Conservation (phyloP, 805 yeast species). For the Diddensiella santjacobensis region DNA sequence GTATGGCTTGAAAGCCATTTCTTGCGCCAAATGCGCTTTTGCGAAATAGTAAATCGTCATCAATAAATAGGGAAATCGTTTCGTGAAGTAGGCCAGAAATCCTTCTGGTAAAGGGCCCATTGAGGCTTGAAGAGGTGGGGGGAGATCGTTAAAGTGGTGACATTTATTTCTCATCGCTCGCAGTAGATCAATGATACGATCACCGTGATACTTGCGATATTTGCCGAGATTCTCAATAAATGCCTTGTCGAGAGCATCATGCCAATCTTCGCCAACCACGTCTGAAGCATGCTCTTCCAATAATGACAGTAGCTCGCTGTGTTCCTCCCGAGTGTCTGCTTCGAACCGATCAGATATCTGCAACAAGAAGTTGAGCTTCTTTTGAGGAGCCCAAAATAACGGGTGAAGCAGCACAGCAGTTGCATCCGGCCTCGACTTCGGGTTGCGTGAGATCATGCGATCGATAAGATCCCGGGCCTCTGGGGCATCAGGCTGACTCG, state of each 20-base stretch:
- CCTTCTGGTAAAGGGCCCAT: conserved; percentile 85
- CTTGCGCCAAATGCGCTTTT: conserved; percentile 53
- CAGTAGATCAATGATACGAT: conserved; percentile 75
- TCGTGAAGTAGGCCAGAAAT: conserved; percentile 70
- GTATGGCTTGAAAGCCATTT: conserved; percentile 52
- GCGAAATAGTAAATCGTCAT: conserved; percentile 70
- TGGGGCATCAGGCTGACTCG: conserved; percentile 34
- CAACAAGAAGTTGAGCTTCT: conserved; percentile 76
- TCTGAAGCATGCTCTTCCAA: conserved; percentile 49
- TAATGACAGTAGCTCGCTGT: conserved; percentile 52
- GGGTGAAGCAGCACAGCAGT: conserved; percentile 73
- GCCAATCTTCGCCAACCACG: conserved; percentile 70
- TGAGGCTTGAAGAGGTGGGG: conserved; percentile 53
- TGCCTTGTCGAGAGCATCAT: conserved; percentile 58
- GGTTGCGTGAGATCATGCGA: conserved; percentile 67
- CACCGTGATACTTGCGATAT: conserved; percentile 80
- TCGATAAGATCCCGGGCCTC: conserved; percentile 74
- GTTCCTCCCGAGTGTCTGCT: conserved; percentile 75
- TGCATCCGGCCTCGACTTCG: conserved; percentile 70
- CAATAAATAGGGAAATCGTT: conserved; percentile 71
- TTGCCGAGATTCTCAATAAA: conserved; percentile 84
- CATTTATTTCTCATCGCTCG: conserved; percentile 90
- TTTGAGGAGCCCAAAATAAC: conserved; percentile 72
- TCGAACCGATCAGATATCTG: conserved; percentile 91
- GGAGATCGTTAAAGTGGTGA: conserved; percentile 91